Conservation (phyloP, 345 rosid species). For the Punica granatum region DNA sequence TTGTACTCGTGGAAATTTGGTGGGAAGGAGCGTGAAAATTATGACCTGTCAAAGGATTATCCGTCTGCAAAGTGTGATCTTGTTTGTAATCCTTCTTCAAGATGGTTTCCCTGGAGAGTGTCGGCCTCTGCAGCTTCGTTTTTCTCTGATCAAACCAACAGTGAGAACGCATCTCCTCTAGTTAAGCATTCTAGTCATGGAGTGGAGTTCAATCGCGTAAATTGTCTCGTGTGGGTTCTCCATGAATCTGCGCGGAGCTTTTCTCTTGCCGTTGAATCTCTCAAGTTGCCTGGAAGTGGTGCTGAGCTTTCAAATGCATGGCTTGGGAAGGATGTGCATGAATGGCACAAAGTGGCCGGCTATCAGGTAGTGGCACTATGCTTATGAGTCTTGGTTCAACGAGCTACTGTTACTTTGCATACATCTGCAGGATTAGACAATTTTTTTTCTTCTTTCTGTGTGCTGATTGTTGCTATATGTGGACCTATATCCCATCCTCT, state of each 20-base stretch:
- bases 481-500: background rate
- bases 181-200: slow-evolving; percentile 14
- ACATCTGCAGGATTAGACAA: background rate
- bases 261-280: slow-evolving; percentile 41
- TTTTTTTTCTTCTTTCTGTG: background rate
- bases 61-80: slow-evolving; percentile 13
- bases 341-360: slow-evolving; percentile 50
- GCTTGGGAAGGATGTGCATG: slow-evolving; percentile 64
- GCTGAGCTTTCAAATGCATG: slow-evolving; percentile 56
- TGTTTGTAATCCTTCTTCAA: slow-evolving; percentile 12
- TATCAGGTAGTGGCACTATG: slow-evolving; percentile 31
- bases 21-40: slow-evolving; percentile 17
- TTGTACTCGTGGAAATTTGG: slow-evolving; percentile 17
- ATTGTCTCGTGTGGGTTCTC: slow-evolving; percentile 51
- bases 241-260: slow-evolving; percentile 61
- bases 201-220: slow-evolving; percentile 37
- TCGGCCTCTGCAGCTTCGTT: slow-evolving; percentile 23
- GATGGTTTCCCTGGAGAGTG: slow-evolving; percentile 18
- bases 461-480: background rate
- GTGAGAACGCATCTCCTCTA: slow-evolving; percentile 20
- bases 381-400: background rate
- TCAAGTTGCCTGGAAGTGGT: slow-evolving; percentile 34
- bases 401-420: background rate
- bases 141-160: slow-evolving; percentile 15
- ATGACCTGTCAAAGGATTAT: slow-evolving; percentile 12